These are phyloP conservation scores for Pisolithus albus DNA, from an alignment of 768 basidiomycete genomes.

Conservation along the genomic window DNA sequence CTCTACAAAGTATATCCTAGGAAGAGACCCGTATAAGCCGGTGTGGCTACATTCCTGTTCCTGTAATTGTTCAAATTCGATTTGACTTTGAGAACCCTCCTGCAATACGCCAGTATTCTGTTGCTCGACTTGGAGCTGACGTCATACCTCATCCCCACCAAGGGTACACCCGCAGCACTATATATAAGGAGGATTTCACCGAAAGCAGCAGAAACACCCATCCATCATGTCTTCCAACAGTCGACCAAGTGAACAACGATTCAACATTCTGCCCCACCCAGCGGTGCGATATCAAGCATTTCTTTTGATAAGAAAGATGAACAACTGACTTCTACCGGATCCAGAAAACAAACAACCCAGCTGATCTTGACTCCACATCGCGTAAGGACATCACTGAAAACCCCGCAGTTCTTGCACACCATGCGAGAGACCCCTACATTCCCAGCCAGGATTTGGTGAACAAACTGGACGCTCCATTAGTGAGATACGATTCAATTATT, in stretches of 20 bases:
- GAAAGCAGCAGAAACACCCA: too few species aligned
- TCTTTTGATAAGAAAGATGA: background rate
- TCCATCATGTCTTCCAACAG: too few species aligned
- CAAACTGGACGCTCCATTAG: slow-evolving; percentile 42
- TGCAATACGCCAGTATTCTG: too few species aligned
- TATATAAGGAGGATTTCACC: too few species aligned
- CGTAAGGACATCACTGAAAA: slow-evolving; percentile 32
- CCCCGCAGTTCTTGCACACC: slow-evolving; percentile 38
- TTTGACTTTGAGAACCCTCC: too few species aligned
- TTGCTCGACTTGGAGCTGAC: too few species aligned
- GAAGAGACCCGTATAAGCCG: too few species aligned
- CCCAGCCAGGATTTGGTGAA: slow-evolving; percentile 39
- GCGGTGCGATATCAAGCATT: slow-evolving; percentile 35
- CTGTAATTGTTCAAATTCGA: too few species aligned
- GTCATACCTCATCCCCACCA: too few species aligned
- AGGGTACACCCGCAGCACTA: too few species aligned
- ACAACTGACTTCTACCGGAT: background rate
- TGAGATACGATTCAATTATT: slow-evolving; percentile 19
- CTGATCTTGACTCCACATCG: slow-evolving; percentile 38
- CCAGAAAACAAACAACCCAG: slow-evolving; percentile 57
- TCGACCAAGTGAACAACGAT: slow-evolving; percentile 30
- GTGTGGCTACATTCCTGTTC: too few species aligned
- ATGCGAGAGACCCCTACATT: slow-evolving; percentile 45
- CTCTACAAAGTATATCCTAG: too few species aligned
- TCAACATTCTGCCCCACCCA: slow-evolving; percentile 55